These are phyloP conservation scores for Talaromyces sp. DNA, from an alignment of 2,329 filamentous ascomycete genomes.

Conservation along the genomic window DNA sequence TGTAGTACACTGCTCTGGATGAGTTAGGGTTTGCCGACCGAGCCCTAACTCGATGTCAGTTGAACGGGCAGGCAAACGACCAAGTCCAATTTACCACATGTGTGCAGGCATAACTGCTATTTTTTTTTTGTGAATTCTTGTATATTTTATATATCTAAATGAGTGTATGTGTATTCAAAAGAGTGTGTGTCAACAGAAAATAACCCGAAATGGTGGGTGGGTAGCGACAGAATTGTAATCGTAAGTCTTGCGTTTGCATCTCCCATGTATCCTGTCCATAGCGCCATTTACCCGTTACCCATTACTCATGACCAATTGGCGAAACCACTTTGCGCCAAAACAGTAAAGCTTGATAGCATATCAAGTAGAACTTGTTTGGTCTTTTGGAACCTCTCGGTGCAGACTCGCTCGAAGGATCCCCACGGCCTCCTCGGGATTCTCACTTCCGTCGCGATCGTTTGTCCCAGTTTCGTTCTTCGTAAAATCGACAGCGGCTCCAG, in stretches of 20 bases:
- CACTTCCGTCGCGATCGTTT: neutral
- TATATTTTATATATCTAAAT: neutral
- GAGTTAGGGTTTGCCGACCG: neutral
- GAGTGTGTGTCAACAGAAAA: neutral
- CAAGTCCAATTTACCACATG: neutral
- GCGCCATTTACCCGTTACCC: too few species aligned
- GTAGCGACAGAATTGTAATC: too few species aligned
- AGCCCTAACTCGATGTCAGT: neutral
- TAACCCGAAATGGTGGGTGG: neutral
- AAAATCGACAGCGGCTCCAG: neutral
- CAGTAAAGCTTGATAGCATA: too few species aligned
- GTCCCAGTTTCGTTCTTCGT: neutral
- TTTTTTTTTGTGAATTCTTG: neutral
- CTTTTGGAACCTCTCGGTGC: too few species aligned
- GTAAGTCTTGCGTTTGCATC: too few species aligned
- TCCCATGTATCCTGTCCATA: too few species aligned
- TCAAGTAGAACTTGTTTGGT: too few species aligned
- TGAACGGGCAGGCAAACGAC: neutral
- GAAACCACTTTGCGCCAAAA: too few species aligned
- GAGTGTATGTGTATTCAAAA: neutral
- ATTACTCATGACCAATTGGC: too few species aligned
- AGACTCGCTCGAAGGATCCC: too few species aligned
- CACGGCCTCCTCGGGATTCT: neutral
- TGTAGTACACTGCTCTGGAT: neutral
- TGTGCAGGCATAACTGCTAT: neutral